Conservation (phyloP, 2,329 filamentous ascomycete species). For the Xylariaceae sp. region DNA sequence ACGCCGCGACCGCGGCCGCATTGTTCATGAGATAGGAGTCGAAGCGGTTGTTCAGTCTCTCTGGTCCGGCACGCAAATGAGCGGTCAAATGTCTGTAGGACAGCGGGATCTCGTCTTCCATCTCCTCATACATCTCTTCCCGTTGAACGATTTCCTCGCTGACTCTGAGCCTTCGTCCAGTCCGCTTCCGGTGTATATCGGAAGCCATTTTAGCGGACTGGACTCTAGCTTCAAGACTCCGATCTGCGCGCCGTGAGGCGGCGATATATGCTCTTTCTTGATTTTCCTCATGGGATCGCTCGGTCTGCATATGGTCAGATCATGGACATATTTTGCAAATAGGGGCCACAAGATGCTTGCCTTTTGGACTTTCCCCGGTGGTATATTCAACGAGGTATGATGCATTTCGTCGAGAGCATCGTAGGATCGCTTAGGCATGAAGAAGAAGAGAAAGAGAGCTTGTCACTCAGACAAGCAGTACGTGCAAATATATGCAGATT, state of each 20-base stretch:
- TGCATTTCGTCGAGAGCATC: constrained; percentile 31
- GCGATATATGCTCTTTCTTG: constrained; percentile 88
- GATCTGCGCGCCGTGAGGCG: constrained; percentile 78
- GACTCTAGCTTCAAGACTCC: constrained; percentile 79
- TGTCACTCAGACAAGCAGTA: neutral
- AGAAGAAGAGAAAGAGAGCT: neutral
- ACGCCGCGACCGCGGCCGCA: constrained; percentile 40
- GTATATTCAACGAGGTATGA: constrained; percentile 25
- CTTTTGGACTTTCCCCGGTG: constrained; percentile 35
- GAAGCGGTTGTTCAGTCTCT: constrained; percentile 57
- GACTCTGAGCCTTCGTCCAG: constrained; percentile 74
- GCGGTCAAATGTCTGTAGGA: constrained; percentile 60
- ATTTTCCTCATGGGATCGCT: constrained; percentile 74
- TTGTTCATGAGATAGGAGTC: constrained; percentile 43
- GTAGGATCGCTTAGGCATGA: constrained; percentile 39
- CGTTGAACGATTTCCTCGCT: constrained; percentile 81
- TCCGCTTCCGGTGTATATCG: constrained; percentile 84
- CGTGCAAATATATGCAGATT: neutral
- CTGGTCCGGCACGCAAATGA: constrained; percentile 55
- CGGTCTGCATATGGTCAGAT: constrained; percentile 47
- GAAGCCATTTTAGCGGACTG: constrained; percentile 84
- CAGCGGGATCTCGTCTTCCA: constrained; percentile 72
- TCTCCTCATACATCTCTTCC: constrained; percentile 95
- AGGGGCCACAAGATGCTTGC: constrained; percentile 16
- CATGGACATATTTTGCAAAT: neutral